Percentiles rank a stretch among this genome's conserved stretches.
Evolutionary conservation across 2,329 filamentous ascomycete species (phyloP).

Genomic region (Trichoderma afroharzianum): DNA sequence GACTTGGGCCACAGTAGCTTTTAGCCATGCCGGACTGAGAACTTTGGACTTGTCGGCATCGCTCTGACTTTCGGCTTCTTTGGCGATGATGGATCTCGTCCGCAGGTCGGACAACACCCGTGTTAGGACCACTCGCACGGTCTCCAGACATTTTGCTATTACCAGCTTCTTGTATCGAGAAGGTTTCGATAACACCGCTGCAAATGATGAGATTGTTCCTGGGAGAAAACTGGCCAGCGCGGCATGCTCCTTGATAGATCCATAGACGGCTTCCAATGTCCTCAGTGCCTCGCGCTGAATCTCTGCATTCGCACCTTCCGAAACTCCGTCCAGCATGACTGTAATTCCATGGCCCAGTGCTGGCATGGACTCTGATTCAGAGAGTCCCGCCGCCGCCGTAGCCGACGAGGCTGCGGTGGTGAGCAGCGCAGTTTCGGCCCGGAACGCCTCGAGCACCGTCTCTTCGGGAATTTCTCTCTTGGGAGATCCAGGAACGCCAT

Average conservation of each 20-base stretch:
- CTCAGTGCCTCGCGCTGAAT: conserved; percentile 68
- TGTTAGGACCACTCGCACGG: conserved; percentile 53
- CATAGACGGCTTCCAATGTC: conserved; percentile 60
- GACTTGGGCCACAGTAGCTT: conserved; percentile 74
- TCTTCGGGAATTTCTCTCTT: conserved; percentile 62
- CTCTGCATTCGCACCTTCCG: conserved; percentile 58
- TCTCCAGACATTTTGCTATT: conserved; percentile 58
- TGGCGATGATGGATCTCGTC: conserved; percentile 44
- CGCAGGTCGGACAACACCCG: conserved; percentile 57
- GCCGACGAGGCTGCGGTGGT: conserved; percentile 51
- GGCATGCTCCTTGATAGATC: conserved; percentile 65
- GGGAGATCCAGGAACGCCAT: conserved; percentile 59
- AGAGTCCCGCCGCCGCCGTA: conserved; percentile 46
- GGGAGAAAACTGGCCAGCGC: conserved; percentile 83
- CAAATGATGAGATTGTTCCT: conserved; percentile 77
- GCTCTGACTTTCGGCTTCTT: conserved; percentile 22
- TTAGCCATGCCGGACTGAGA: conserved; percentile 63
- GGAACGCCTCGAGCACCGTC: conserved; percentile 66
- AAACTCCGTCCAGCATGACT: conserved; percentile 71
- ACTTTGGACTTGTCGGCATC: conserved; percentile 33
- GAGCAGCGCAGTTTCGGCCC: conserved; percentile 65
- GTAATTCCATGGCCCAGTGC: conserved; percentile 79
- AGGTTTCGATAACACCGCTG: conserved; percentile 69
- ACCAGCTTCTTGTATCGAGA: conserved; percentile 56
- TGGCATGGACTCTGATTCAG: conserved; percentile 62